Evolutionary conservation across 805 yeast genomes (phyloP), one percentile per base, ranked within the genome.

Genomic region (Kuraishia piskuri): DNA sequence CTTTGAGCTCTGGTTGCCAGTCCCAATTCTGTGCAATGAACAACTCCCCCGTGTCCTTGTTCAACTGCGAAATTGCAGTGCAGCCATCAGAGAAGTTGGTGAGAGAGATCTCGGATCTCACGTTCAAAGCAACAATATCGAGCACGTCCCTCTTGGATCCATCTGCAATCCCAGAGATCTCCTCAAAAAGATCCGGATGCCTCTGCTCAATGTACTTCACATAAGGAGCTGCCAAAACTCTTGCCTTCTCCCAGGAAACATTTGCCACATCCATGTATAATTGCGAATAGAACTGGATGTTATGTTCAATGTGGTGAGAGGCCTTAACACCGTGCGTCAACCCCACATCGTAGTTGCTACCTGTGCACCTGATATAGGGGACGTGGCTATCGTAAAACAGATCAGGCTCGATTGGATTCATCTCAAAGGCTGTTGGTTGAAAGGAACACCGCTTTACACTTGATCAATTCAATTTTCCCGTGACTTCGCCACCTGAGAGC

Each of bases 21-120:
- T 73, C 77, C 77, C 77, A 73, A 55, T 71, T 73, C 58, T 73
- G 77, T 55, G 68, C 59, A 57, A 63, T 60, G 56, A 57, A 49
- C 54, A 63, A 46, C 45, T 58, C 57, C 44, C 65, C 58, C 37
- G 64, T 53, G 40, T 57, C 14, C 44, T 48, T 20, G 53, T 62
- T 61, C 57, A 60, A 44, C 58, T 69, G 62, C 55, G 63, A 54
- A 58, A 68, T 44, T 1, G 68, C 58, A 1, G 76, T 72, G 53
- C 77, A 73, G 1, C 77, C 76, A 55, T 73, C 77, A 2, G 68
- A 51, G 21, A 60, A 56, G 10, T 64, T 64, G 52, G 70, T 63
- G 53, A 66, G 68, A 26, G 56, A 68, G 44, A 73, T 70, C 56
- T 73, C 77, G 8, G 73, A 65, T 44, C 77, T 61, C 12, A 67